Percentiles rank a stretch among this genome's conserved stretches.
These are phyloP conservation scores for Cyclotella baltica DNA, from an alignment of 108 stramenopile genomes.

Conservation along the genomic window DNA sequence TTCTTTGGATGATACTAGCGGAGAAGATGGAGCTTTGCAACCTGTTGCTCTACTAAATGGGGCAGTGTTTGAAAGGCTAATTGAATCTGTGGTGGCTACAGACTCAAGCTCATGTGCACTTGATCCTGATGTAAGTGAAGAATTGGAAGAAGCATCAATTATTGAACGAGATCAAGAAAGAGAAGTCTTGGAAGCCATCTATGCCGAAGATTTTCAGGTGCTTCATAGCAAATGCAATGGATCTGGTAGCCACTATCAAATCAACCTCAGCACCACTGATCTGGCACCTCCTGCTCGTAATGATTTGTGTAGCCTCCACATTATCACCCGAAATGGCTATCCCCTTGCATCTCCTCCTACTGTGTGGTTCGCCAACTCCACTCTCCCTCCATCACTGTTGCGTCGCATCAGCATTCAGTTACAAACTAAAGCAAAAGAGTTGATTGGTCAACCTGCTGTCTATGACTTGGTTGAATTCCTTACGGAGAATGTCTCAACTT, in stretches of 20 bases:
- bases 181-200: conserved; percentile 74
- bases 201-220: conserved; percentile 61
- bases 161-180: conserved; percentile 71
- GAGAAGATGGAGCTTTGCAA: conserved; percentile 4
- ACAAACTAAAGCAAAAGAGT: conserved; percentile 45
- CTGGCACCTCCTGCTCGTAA: conserved; percentile 52
- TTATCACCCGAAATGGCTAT: conserved; percentile 60
- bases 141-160: conserved; percentile 51
- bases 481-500: conserved; percentile 40
- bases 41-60: conserved; percentile 11
- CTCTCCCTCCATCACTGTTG: conserved; percentile 65
- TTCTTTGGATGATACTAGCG: no score
- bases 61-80: conserved; percentile 17
- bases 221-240: background rate
- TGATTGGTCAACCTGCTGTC: conserved; percentile 56
- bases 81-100: conserved; percentile 13
- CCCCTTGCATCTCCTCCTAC: conserved; percentile 58
- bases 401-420: conserved; percentile 57
- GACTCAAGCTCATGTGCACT: background rate
- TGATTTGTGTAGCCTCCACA: conserved; percentile 64
- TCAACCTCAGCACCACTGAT: conserved; percentile 46
- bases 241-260: conserved; percentile 33
- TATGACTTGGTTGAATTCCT: conserved; percentile 63
- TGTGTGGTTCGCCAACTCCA: conserved; percentile 64
- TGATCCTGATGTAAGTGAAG: conserved; percentile 22